Conservation (phyloP, 2,329 filamentous ascomycete genomes). For the Tolypocladium cylindrosporum region DNA sequence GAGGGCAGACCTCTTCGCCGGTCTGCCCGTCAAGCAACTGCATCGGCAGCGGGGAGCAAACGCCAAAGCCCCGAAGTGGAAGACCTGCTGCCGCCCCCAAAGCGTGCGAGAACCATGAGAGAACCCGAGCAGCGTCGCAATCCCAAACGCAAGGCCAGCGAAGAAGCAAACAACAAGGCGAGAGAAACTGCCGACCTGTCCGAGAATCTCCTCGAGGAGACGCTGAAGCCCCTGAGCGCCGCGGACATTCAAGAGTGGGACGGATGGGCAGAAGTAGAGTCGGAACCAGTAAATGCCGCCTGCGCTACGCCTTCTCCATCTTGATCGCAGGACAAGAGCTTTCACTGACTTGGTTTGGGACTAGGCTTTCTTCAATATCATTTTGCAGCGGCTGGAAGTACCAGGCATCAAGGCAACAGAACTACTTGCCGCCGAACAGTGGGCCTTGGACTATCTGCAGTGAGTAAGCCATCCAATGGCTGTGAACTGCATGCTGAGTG, state of each 20-base stretch:
- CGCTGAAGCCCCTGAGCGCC: slow-evolving; percentile 35
- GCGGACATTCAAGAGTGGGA: slow-evolving; percentile 53
- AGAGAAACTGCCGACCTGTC: slow-evolving; percentile 11
- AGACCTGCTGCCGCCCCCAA: not conserved
- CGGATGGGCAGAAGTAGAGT: slow-evolving; percentile 79
- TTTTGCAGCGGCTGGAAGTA: slow-evolving; percentile 71
- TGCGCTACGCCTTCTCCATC: not conserved
- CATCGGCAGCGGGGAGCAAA: not conserved
- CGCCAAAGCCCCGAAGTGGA: not conserved
- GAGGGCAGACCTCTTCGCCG: not conserved
- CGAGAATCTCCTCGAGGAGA: slow-evolving; percentile 33
- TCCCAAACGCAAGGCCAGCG: slow-evolving; percentile 34
- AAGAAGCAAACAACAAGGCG: slow-evolving; percentile 16
- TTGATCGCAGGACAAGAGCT: not conserved
- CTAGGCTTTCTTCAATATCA: slow-evolving; percentile 75
- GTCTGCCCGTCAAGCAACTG: not conserved
- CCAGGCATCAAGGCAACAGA: slow-evolving; percentile 65
- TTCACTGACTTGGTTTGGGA: not conserved
- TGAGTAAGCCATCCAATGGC: slow-evolving; percentile 18
- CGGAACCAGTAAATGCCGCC: slow-evolving; percentile 60
- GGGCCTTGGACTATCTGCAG: slow-evolving; percentile 53
- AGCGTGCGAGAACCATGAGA: slow-evolving; percentile 5
- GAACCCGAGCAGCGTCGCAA: slow-evolving; percentile 21
- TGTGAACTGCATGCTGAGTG: not conserved
- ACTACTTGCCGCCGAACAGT: slow-evolving; percentile 61